phyloP scores from a whole-genome alignment of 805 yeast genomes.

The Metschnikowia proteae region DNA sequence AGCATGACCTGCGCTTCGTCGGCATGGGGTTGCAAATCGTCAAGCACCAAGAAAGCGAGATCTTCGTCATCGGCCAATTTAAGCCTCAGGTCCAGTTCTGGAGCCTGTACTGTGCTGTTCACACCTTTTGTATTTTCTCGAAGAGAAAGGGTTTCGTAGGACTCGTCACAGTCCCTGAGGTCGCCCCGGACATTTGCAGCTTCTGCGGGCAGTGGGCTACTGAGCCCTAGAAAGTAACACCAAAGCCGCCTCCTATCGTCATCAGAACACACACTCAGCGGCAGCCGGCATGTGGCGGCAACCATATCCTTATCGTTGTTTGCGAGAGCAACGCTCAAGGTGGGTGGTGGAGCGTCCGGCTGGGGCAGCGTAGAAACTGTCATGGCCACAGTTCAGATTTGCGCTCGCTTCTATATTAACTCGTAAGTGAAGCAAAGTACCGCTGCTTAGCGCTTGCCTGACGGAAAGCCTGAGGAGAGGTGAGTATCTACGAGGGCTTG shows the following conservation, averaged over 20 bases:
- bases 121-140: not conserved
- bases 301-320: not conserved
- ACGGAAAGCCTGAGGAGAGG: not conserved
- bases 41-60: constrained; percentile 6
- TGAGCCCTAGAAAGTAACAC: not conserved
- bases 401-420: not conserved
- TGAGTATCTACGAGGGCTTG: not conserved
- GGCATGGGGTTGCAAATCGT: constrained; percentile 45
- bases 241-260: not conserved
- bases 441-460: no score
- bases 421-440: no score
- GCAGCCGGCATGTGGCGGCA: not conserved
- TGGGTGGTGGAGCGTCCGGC: not conserved
- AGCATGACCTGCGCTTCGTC: constrained; percentile 78
- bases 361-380: not conserved
- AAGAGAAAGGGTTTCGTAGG: not conserved
- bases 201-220: no score
- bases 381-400: not conserved
- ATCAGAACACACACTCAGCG: not conserved
- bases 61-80: not conserved
- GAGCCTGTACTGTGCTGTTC: no score
- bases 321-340: not conserved
- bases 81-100: not conserved
- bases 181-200: no score
- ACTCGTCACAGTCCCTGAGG: not conserved